Evolutionary conservation across 2,329 filamentous ascomycete species (phyloP), one percentile per base, ranked within the genome.

Genomic region (Xylariaceae sp.): DNA sequence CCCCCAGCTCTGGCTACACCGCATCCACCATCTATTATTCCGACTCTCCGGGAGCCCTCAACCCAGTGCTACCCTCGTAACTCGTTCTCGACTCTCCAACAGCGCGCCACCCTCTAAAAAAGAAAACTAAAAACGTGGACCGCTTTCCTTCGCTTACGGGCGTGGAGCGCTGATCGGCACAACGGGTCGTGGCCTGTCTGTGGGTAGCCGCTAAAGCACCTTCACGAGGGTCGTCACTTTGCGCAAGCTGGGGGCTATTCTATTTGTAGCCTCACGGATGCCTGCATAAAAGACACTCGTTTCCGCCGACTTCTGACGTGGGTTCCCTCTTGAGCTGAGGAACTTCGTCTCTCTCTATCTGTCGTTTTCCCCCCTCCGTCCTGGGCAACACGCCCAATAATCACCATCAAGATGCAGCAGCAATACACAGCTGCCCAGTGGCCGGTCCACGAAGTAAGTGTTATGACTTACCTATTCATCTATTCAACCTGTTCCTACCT

Each of bases 401-500:
- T 53, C 54, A 23, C 53, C 39, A 47, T 61, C 68, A 70, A 65
- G 39, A 82, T 82, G 80, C 71, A 72, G 80, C 71, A 72, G 34
- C 66, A 71, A 55, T 73, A 75, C 35, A 71, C 76, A 56, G 69
- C 68, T 17, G 70, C 73, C 23, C 69, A 74, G 70, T 86, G 83
- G 83, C 81, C 82, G 23, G 71, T 79, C 63, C 73, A 75, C 65
- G 78, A 81, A 67, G 78, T 80, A 30, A 30, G 23, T 30, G 23
- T 30, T 30, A 68, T 70, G 76, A 49, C 9, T 23, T 23, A 18
- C 8, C 8, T 17, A 7, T 23, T 30, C 49, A 15, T 11, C 23
- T 10, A 41, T 34, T 52, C 41, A 41, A 13, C 9, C 54, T 50
- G 15, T n/a, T 17, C 10, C 44, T 51, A 53, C 37, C 5, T n/a